Conservation (phyloP, 2,329 filamentous ascomycete genomes). For the Ophiocordyceps australis region DNA sequence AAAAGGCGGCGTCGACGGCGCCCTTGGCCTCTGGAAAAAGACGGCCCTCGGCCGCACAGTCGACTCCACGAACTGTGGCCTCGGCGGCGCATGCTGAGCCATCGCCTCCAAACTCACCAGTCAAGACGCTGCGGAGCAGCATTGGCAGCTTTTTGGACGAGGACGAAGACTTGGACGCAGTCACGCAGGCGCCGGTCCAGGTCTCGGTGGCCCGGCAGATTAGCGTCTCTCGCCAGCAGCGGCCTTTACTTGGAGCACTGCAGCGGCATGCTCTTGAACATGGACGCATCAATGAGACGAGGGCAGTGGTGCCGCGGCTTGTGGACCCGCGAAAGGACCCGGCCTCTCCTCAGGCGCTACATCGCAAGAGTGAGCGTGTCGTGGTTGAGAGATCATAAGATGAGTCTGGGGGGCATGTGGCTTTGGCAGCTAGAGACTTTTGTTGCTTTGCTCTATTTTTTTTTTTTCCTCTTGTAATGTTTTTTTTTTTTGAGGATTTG, state of each 20-base stretch:
- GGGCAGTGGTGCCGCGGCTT: conserved; percentile 25
- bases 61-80: too few species aligned
- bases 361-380: conserved; percentile 34
- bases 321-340: conserved; percentile 16
- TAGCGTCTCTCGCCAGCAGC: conserved; percentile 43
- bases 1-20: too few species aligned
- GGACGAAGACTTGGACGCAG: too few species aligned
- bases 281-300: conserved; percentile 13
- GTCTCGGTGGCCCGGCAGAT: conserved; percentile 52
- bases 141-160: too few species aligned
- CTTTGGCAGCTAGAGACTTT: background rate
- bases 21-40: too few species aligned
- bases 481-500: too few species aligned
- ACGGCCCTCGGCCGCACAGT: too few species aligned
- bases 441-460: background rate
- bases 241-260: conserved; percentile 37
- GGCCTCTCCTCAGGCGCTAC: conserved; percentile 14
- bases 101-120: too few species aligned
- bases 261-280: conserved; percentile 9
- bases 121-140: too few species aligned
- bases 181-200: too few species aligned
- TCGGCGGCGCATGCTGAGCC: too few species aligned
- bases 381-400: conserved; percentile 26
- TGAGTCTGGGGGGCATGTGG: background rate
- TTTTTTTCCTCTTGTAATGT: background rate